Conservation (phyloP, 2,329 filamentous ascomycete species). For the Dactylellina drechsleri region DNA sequence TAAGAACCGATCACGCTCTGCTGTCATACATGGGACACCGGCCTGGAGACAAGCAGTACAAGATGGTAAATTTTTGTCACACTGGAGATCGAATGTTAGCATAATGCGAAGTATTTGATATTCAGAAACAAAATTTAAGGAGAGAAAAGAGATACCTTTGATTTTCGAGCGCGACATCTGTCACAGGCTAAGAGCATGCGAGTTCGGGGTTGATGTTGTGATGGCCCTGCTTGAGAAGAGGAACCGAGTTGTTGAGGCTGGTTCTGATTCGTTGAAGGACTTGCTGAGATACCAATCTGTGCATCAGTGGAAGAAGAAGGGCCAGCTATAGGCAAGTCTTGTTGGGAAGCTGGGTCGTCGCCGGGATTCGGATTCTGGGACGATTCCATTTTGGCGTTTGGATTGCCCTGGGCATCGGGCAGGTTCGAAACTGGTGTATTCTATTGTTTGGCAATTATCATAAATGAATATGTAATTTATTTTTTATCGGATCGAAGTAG, state of each 20-base stretch:
- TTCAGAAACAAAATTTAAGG: not conserved
- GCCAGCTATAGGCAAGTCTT: not conserved
- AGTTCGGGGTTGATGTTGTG: slow-evolving; percentile 25
- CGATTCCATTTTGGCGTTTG: slow-evolving; percentile 21
- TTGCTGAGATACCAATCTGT: not conserved
- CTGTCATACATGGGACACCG: slow-evolving; percentile 49
- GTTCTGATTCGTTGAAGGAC: not conserved
- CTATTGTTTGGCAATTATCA: no score
- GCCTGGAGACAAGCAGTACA: slow-evolving; percentile 44
- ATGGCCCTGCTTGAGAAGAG: not conserved
- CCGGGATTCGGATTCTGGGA: slow-evolving; percentile 23
- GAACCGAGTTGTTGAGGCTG: not conserved
- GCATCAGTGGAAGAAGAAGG: not conserved
- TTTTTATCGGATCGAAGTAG: no score
- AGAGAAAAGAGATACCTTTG: slow-evolving; percentile 17
- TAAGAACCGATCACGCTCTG: slow-evolving; percentile 38
- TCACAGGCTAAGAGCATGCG: slow-evolving; percentile 50
- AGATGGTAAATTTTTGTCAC: slow-evolving; percentile 47
- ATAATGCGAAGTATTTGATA: not conserved
- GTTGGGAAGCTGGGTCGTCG: slow-evolving; percentile 5
- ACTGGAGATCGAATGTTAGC: slow-evolving; percentile 17
- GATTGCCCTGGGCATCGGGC: slow-evolving; percentile 15
- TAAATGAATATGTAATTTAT: no score
- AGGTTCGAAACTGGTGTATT: not conserved
- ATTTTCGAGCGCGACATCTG: slow-evolving; percentile 44